A percentile compares a stretch with the other conserved stretches of the same genome.
Conservation (phyloP, 73 alveolate genomes). For the Paramecium sonneborni region DNA sequence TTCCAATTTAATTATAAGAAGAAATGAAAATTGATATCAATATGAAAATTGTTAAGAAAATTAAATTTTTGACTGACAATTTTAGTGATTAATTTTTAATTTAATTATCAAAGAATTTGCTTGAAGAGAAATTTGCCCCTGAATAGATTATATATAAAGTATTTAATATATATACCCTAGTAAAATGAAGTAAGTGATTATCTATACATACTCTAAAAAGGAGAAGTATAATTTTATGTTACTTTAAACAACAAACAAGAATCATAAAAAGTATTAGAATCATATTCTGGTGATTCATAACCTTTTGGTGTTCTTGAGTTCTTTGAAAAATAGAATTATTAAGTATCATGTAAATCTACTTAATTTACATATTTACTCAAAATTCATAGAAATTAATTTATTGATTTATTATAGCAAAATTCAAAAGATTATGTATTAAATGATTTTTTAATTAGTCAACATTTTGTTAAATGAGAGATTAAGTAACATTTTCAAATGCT, state of each 20-base stretch:
- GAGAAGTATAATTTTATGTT: background rate
- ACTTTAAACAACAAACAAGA: background rate
- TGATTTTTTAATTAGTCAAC: background rate
- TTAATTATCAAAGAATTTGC: background rate
- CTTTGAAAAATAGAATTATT: background rate
- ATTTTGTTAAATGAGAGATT: background rate
- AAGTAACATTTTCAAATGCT: background rate
- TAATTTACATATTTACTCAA: background rate
- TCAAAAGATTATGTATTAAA: background rate
- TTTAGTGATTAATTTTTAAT: background rate
- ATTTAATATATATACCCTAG: background rate
- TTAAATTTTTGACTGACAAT: background rate
- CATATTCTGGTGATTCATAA: background rate
- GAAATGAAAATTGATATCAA: slow-evolving; percentile 12
- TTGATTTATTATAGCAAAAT: background rate
- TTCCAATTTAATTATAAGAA: background rate
- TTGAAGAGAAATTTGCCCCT: background rate
- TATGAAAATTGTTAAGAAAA: background rate
- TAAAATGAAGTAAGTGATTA: background rate
- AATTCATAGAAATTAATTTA: background rate
- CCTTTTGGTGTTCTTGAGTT: background rate
- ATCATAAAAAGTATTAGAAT: background rate
- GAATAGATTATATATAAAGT: background rate
- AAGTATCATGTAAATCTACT: background rate
- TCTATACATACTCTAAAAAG: background rate